Evolutionary conservation across 2,329 filamentous ascomycete species (phyloP).

Genomic region (Cytospora piceae): DNA sequence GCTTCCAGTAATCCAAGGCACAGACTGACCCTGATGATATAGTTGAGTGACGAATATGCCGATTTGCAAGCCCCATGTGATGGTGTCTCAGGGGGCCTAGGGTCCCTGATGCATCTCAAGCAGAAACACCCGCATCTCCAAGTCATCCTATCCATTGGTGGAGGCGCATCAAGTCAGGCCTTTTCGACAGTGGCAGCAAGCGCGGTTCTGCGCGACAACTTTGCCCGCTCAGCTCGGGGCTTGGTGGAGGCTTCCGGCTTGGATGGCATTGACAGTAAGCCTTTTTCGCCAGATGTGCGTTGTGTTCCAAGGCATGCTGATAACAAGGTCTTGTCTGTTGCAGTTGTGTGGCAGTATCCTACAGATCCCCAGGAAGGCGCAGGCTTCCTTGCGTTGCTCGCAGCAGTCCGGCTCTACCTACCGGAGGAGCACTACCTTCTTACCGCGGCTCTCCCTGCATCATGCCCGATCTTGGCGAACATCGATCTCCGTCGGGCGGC

Average conservation of each 20-base stretch:
- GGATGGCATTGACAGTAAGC: constrained; percentile 76
- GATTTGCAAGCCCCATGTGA: constrained; percentile 75
- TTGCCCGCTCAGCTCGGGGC: constrained; percentile 68
- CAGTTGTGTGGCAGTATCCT: constrained; percentile 84
- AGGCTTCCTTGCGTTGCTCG: constrained; percentile 72
- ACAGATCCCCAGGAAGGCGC: constrained; percentile 66
- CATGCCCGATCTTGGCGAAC: constrained; percentile 65
- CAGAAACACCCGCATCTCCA: constrained; percentile 70
- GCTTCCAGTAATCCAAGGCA: background rate
- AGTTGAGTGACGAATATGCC: constrained; percentile 81
- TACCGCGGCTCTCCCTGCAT: constrained; percentile 73
- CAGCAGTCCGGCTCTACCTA: constrained; percentile 67
- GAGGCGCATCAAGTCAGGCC: constrained; percentile 64
- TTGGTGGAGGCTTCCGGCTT: constrained; percentile 73
- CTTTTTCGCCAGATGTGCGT: background rate
- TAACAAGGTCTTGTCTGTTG: background rate
- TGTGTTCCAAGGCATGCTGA: constrained; percentile 9
- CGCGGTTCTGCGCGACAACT: constrained; percentile 65
- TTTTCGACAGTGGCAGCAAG: constrained; percentile 70
- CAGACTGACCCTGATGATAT: background rate
- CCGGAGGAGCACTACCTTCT: constrained; percentile 70
- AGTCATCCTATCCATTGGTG: constrained; percentile 78
- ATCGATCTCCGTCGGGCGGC: constrained; percentile 68
- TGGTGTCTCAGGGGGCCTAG: constrained; percentile 70
- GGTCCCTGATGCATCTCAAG: constrained; percentile 75